Conservation (phyloP, 441 rosid species). For the Manihot esculenta region DNA sequence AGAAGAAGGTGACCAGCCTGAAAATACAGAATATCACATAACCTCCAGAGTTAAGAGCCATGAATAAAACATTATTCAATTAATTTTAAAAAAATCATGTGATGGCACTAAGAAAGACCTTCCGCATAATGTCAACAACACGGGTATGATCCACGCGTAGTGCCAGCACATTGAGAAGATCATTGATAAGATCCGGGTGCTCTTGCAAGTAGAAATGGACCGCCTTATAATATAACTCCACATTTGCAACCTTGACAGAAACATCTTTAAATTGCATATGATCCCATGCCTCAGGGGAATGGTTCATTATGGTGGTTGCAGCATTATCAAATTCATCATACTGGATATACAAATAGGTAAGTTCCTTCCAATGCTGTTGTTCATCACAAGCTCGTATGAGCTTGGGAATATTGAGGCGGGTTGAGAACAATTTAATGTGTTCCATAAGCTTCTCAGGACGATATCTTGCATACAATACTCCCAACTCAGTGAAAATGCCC, state of each 20-base stretch:
- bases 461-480: slow-evolving; percentile 99
- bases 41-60: slow-evolving; percentile 14
- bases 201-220: slow-evolving; percentile 99
- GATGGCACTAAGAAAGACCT: slow-evolving; percentile 47
- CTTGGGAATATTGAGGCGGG: slow-evolving; percentile 98
- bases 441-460: slow-evolving; percentile 99
- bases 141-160: slow-evolving; percentile 97
- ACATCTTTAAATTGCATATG: slow-evolving; percentile 99
- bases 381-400: slow-evolving; percentile 99
- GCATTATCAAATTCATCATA: slow-evolving; percentile 99
- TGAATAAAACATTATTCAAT: neutral
- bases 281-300: slow-evolving; percentile 99
- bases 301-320: slow-evolving; percentile 98
- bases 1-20: slow-evolving; percentile 98
- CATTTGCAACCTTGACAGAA: slow-evolving; percentile 90
- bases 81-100: neutral
- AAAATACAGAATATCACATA: slow-evolving; percentile 9
- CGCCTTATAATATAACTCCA: slow-evolving; percentile 96
- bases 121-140: slow-evolving; percentile 97
- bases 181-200: slow-evolving; percentile 96
- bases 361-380: slow-evolving; percentile 98
- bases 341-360: slow-evolving; percentile 84
- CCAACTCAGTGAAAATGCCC: slow-evolving; percentile 99
- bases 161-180: slow-evolving; percentile 89
- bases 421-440: slow-evolving; percentile 95